Percentiles rank a stretch among this genome's conserved stretches.
Evolutionary conservation across 768 basidiomycete species (phyloP).

Genomic region (Calocybe cyanea): DNA sequence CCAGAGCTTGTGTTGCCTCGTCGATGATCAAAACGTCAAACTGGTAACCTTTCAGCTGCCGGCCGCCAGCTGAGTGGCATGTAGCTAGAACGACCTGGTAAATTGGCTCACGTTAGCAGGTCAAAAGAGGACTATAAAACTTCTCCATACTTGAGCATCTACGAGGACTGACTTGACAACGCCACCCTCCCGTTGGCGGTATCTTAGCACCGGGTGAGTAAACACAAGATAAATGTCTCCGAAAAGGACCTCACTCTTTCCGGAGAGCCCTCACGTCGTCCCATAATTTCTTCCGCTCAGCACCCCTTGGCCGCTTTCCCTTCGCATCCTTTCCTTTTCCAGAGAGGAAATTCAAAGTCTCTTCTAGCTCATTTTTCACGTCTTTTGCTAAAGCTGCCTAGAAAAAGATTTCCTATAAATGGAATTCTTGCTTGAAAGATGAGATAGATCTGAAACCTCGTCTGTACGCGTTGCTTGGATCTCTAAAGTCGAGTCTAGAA

Average conservation of each 20-base stretch:
- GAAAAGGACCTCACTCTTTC: conserved; percentile 67
- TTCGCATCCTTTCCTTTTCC: conserved; percentile 74
- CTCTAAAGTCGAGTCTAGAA: conserved; percentile 69
- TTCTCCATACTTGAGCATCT: conserved; percentile 74
- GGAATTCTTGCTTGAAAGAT: not conserved
- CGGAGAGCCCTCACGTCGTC: conserved; percentile 80
- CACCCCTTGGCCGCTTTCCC: conserved; percentile 63
- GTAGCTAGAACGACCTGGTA: conserved; percentile 82
- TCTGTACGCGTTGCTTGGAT: conserved; percentile 71
- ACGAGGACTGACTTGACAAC: conserved; percentile 78
- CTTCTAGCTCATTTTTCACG: conserved; percentile 82
- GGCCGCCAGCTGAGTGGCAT: conserved; percentile 88
- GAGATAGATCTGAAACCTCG: conserved; percentile 37
- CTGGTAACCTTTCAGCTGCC: conserved; percentile 67
- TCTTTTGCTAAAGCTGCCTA: conserved; percentile 84
- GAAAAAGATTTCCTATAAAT: conserved; percentile 4
- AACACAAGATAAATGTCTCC: not conserved
- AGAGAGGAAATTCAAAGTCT: conserved; percentile 58
- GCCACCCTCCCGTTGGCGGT: conserved; percentile 82
- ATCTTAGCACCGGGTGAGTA: conserved; percentile 40
- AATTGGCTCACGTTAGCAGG: not conserved
- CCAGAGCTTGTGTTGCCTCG: conserved; percentile 95
- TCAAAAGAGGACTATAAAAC: conserved; percentile 3
- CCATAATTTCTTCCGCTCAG: conserved; percentile 82
- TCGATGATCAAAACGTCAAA: conserved; percentile 97